Conservation (phyloP, 805 yeast genomes). For the Wickerhamiella dianesei region DNA sequence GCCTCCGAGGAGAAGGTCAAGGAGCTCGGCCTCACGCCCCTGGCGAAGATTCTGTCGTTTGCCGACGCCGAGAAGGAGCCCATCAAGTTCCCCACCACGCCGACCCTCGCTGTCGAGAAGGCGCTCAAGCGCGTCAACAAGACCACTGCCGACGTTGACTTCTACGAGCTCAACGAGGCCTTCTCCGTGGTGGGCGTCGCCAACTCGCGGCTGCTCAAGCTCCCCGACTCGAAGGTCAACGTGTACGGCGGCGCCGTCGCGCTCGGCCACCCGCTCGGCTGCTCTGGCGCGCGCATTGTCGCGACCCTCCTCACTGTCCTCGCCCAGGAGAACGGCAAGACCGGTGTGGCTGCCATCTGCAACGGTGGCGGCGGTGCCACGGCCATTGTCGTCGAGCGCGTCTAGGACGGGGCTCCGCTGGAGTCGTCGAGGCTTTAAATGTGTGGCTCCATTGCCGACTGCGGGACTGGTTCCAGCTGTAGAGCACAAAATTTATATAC, state of each 20-base stretch:
- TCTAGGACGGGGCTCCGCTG: slow-evolving; percentile 21
- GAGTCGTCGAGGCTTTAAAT: not conserved
- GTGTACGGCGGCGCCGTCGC: slow-evolving; percentile 97
- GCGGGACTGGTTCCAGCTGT: too few relatives aligned
- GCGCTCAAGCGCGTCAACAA: slow-evolving; percentile 80
- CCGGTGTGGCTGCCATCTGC: slow-evolving; percentile 93
- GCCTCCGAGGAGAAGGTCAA: slow-evolving; percentile 73
- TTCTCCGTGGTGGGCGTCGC: slow-evolving; percentile 94
- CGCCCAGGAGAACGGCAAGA: slow-evolving; percentile 69
- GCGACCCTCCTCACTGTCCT: slow-evolving; percentile 75
- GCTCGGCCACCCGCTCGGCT: slow-evolving; percentile 89
- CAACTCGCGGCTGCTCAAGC: slow-evolving; percentile 50
- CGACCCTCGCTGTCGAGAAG: slow-evolving; percentile 89
- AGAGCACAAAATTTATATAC: not conserved
- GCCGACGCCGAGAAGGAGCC: slow-evolving; percentile 98
- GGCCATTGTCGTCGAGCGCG: slow-evolving; percentile 70
- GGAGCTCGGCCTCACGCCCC: slow-evolving; percentile 76
- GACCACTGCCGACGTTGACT: slow-evolving; percentile 57
- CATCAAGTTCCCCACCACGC: slow-evolving; percentile 90
- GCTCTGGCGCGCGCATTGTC: slow-evolving; percentile 90
- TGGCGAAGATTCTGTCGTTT: slow-evolving; percentile 85
- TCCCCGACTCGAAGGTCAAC: slow-evolving; percentile 59
- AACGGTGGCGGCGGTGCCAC: slow-evolving; percentile 99
- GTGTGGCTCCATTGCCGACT: too few relatives aligned
- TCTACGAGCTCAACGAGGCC: slow-evolving; percentile 93